phyloP scores from a whole-genome alignment of 805 yeast genomes.

The Nakazawaea pomicola region DNA sequence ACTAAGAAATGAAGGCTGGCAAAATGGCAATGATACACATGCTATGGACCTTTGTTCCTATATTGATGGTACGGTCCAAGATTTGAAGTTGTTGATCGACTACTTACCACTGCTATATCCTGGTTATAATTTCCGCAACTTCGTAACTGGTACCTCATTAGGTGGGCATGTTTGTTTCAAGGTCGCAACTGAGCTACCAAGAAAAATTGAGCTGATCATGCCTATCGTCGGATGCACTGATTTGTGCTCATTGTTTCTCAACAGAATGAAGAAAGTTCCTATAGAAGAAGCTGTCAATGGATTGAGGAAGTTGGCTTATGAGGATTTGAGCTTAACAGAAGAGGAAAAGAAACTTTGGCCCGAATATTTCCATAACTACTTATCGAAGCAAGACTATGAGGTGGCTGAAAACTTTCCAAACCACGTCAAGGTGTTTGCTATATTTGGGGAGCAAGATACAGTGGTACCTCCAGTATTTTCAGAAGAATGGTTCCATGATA shows the following conservation, averaged over 20 bases:
- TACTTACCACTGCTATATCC: conserved; percentile 34
- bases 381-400: conserved; percentile 12
- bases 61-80: conserved; percentile 43
- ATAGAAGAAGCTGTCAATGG: background rate
- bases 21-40: conserved; percentile 41
- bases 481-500: conserved; percentile 12
- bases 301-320: conserved; percentile 12
- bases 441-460: conserved; percentile 12
- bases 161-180: conserved; percentile 56
- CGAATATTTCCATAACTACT: conserved; percentile 12
- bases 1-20: conserved; percentile 39
- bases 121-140: conserved; percentile 26
- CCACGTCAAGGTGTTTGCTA: conserved; percentile 15
- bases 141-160: conserved; percentile 45
- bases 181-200: conserved; percentile 34
- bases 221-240: conserved; percentile 50
- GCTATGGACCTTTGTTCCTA: conserved; percentile 44
- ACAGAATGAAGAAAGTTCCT: conserved; percentile 25
- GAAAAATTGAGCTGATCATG: conserved; percentile 32
- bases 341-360: conserved; percentile 13
- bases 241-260: conserved; percentile 37
- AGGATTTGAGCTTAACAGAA: conserved; percentile 12
- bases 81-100: conserved; percentile 37
- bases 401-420: conserved; percentile 15
- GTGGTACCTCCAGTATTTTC: conserved; percentile 13